Percentiles rank a stretch among this genome's conserved stretches.
Conservation (phyloP, 306 rosid genomes). For the Inga leiocalycina region DNA sequence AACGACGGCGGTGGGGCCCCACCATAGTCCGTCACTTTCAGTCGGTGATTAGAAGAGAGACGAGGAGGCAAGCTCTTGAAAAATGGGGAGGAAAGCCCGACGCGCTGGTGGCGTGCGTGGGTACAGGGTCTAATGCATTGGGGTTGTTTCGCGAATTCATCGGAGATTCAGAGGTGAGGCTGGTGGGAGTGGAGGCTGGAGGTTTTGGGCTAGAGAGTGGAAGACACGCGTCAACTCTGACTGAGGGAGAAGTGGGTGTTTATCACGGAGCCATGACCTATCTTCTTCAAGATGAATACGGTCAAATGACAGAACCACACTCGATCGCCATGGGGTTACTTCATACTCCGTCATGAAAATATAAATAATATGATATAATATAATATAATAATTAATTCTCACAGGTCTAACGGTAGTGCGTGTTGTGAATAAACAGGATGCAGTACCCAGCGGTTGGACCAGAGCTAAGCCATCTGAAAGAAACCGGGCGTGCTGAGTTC, state of each 20-base stretch:
- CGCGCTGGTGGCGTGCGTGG: constrained; percentile 41
- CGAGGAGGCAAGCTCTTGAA: constrained; percentile 49
- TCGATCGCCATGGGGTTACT: constrained; percentile 65
- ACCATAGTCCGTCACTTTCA: constrained; percentile 54
- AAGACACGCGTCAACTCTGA: constrained; percentile 60
- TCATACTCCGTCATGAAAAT: too few relatives aligned
- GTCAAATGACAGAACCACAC: constrained; percentile 60
- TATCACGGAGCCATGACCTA: constrained; percentile 66
- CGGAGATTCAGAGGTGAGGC: constrained; percentile 39
- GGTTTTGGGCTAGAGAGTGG: constrained; percentile 65
- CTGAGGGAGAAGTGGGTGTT: constrained; percentile 60
- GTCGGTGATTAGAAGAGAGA: constrained; percentile 52
- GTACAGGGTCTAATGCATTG: constrained; percentile 53
- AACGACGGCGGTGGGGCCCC: constrained; percentile 48
- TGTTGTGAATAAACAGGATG: constrained; percentile 43
- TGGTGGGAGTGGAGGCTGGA: constrained; percentile 62
- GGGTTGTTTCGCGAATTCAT: constrained; percentile 56
- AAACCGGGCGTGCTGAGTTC: constrained; percentile 63
- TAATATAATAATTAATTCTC: too few relatives aligned
- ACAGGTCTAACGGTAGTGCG: too few relatives aligned
- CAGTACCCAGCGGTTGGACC: constrained; percentile 80
- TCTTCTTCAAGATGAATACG: constrained; percentile 63
- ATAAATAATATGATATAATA: too few relatives aligned
- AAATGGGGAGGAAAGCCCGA: constrained; percentile 40
- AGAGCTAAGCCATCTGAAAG: constrained; percentile 70